phyloP scores from a whole-genome alignment of 768 basidiomycete genomes.

The Trametes villosa region DNA sequence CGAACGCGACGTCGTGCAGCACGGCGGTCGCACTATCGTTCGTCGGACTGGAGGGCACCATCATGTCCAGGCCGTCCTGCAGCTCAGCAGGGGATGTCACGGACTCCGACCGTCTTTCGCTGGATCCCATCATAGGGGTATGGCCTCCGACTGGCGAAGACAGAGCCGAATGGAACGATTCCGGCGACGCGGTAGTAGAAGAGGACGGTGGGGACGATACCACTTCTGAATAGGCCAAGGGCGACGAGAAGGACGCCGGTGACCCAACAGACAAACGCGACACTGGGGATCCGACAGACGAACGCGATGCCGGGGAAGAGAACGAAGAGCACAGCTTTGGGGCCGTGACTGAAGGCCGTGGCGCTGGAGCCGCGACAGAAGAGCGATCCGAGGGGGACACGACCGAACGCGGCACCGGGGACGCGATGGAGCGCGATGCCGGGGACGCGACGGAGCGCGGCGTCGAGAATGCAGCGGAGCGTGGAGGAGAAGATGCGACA shows the following conservation, averaged over 20 bases:
- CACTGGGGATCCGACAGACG: neutral
- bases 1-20: slow-evolving; percentile 14
- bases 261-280: neutral
- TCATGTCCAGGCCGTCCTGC: neutral
- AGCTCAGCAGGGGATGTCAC: neutral
- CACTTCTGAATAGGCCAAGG: neutral
- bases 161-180: neutral
- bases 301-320: neutral
- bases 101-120: neutral
- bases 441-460: neutral
- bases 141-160: neutral
- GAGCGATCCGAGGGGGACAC: neutral
- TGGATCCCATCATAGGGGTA: slow-evolving; percentile 10
- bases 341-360: too few relatives aligned
- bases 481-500: neutral
- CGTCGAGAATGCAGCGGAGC: neutral
- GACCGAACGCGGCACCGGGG: neutral
- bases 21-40: neutral
- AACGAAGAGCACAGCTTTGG: neutral
- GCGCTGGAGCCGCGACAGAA: neutral
- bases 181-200: neutral
- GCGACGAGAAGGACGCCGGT: neutral
- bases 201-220: neutral
- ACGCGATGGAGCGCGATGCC: neutral
- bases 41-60: neutral